Conservation (phyloP, 768 basidiomycete genomes). For the Leucocoprinus leucothites region DNA sequence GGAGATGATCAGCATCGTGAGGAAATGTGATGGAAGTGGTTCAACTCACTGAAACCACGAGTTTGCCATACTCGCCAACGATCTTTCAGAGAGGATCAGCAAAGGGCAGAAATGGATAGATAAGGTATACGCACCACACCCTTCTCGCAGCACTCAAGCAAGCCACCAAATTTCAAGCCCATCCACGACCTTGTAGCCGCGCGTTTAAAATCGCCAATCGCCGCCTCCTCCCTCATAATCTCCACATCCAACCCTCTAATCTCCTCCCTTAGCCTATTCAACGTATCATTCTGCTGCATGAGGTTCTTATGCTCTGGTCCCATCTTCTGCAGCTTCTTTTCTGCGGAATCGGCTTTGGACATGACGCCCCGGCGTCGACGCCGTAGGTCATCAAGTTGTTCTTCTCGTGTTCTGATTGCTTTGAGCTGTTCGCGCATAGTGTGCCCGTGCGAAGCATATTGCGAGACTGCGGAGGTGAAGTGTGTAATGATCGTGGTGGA, state of each 20-base stretch:
- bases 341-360: conserved; percentile 76
- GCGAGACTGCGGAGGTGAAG: conserved; percentile 62
- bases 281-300: conserved; percentile 62
- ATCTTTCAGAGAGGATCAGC: conserved; percentile 31
- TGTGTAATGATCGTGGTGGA: conserved; percentile 66
- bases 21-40: neutral
- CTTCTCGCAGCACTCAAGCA: conserved; percentile 83
- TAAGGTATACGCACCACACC: conserved; percentile 42
- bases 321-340: conserved; percentile 91
- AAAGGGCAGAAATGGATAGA: neutral
- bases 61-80: conserved; percentile 52
- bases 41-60: conserved; percentile 39
- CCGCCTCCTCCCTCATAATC: conserved; percentile 80
- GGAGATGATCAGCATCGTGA: neutral
- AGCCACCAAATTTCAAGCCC: conserved; percentile 83
- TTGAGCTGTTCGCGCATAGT: conserved; percentile 77
- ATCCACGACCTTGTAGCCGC: conserved; percentile 64
- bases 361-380: conserved; percentile 64
- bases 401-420: conserved; percentile 78
- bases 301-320: conserved; percentile 85
- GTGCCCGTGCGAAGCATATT: conserved; percentile 70
- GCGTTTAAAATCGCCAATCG: conserved; percentile 82
- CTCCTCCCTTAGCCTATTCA: conserved; percentile 71
- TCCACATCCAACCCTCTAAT: conserved; percentile 78
- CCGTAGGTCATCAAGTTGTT: conserved; percentile 74